A percentile compares a stretch with the other conserved stretches of the same genome.
phyloP scores from a whole-genome alignment of 2,329 filamentous ascomycete genomes.

The Sarocladiaceae sp. region DNA sequence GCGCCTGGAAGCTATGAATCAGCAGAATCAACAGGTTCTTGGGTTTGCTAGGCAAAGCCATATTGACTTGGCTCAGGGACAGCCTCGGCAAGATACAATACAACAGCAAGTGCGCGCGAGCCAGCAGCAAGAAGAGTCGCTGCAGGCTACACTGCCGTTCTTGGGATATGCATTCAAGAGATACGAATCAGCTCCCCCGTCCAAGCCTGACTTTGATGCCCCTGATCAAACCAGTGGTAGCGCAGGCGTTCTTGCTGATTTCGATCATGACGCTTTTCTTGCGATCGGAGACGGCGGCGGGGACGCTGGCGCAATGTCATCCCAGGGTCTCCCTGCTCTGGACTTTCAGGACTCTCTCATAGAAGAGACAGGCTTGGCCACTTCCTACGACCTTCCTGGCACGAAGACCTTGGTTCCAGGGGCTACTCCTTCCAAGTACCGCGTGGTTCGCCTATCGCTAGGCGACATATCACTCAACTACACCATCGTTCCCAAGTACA shows the following conservation, averaged over 20 bases:
- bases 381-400: constrained; percentile 54
- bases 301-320: no score
- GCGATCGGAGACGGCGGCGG: no score
- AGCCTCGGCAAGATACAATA: no score
- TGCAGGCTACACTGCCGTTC: no score
- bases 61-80: no score
- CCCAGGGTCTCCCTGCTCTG: constrained; percentile 11
- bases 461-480: constrained; percentile 46
- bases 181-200: no score
- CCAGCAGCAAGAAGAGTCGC: no score
- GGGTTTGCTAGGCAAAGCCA: constrained; percentile 49
- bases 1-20: constrained; percentile 80
- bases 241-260: not conserved
- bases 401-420: constrained; percentile 49
- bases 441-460: constrained; percentile 50
- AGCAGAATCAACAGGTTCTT: constrained; percentile 80
- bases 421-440: constrained; percentile 47
- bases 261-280: not conserved
- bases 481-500: constrained; percentile 55
- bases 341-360: constrained; percentile 42
- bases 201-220: no score
- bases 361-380: constrained; percentile 54
- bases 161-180: no score
- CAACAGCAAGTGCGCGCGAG: no score
- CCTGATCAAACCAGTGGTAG: not conserved